These are phyloP conservation scores for Entamoeba dispar DNA, from an alignment of 208 protist species.

Conservation along the genomic window DNA sequence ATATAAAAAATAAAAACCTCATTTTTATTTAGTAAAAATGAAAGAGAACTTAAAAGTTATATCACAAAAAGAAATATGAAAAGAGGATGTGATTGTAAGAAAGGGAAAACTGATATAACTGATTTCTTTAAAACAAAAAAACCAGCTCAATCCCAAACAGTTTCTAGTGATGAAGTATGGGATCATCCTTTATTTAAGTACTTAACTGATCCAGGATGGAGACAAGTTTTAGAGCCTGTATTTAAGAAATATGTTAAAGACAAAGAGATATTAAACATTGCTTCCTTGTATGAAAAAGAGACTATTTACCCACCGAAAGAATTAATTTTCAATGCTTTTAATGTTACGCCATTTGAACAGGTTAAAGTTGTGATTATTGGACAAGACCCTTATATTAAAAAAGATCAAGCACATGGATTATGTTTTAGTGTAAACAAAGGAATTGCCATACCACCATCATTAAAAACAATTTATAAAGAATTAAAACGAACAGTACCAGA, in stretches of 20 bases:
- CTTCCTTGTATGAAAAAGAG: not conserved
- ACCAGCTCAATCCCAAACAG: too few relatives aligned
- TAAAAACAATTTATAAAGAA: constrained; percentile 84
- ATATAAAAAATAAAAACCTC: too few relatives aligned
- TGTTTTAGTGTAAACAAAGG: constrained; percentile 72
- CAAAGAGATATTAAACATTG: not conserved
- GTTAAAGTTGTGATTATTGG: constrained; percentile 76
- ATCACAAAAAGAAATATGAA: too few relatives aligned
- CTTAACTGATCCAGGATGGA: not conserved
- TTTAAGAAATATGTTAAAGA: not conserved
- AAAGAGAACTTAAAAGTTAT: too few relatives aligned
- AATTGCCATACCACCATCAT: constrained; percentile 34
- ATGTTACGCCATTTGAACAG: constrained; percentile 53
- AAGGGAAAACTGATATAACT: too few relatives aligned
- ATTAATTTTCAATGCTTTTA: constrained; percentile 62
- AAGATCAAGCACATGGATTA: constrained; percentile 73
- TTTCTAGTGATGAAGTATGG: not conserved
- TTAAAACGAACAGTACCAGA: constrained; percentile 50
- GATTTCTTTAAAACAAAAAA: too few relatives aligned
- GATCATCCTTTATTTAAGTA: not conserved
- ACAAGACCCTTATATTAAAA: constrained; percentile 72
- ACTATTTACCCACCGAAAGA: constrained; percentile 49
- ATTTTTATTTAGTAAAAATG: too few relatives aligned
- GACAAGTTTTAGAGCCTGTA: not conserved
- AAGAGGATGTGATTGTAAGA: too few relatives aligned